Evolutionary conservation across 306 rosid species (phyloP).

Genomic region (Oemleria cerasiformis): DNA sequence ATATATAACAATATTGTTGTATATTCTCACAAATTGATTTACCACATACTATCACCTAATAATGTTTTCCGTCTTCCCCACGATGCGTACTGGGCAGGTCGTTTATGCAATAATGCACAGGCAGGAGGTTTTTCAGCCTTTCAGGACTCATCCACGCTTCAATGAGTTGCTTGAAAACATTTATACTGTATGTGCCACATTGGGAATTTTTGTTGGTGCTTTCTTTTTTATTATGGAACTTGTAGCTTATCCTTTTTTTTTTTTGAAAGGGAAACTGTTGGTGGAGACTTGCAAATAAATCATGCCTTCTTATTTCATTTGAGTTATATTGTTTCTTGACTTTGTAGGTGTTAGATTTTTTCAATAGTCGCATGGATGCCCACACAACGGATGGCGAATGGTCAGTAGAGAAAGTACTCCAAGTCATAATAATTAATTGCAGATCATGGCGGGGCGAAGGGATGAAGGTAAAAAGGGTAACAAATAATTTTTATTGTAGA

Average conservation of each 20-base stretch:
- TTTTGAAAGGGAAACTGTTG: conserved; percentile 12
- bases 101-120: conserved; percentile 95
- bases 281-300: neutral
- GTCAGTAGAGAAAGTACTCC: conserved; percentile 90
- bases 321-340: conserved; percentile 15
- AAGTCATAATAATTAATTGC: conserved; percentile 79
- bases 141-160: conserved; percentile 93
- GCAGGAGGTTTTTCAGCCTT: conserved; percentile 97
- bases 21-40: conserved; percentile 21
- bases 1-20: conserved; percentile 1
- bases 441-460: conserved; percentile 99
- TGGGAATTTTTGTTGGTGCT: neutral
- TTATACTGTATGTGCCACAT: conserved; percentile 59
- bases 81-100: conserved; percentile 53
- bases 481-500: neutral
- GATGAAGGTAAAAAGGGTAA: conserved; percentile 67
- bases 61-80: conserved; percentile 7
- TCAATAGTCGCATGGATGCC: conserved; percentile 96
- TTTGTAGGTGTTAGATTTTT: conserved; percentile 89
- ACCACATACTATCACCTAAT: neutral
- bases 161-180: conserved; percentile 90
- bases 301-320: conserved; percentile 10
- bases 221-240: conserved; percentile 10
- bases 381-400: conserved; percentile 76
- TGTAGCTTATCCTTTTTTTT: conserved; percentile 11